Evolutionary conservation across 345 rosid species (phyloP), one percentile per base, ranked within the genome.

Genomic region (Eucalyptus pauciflora): DNA sequence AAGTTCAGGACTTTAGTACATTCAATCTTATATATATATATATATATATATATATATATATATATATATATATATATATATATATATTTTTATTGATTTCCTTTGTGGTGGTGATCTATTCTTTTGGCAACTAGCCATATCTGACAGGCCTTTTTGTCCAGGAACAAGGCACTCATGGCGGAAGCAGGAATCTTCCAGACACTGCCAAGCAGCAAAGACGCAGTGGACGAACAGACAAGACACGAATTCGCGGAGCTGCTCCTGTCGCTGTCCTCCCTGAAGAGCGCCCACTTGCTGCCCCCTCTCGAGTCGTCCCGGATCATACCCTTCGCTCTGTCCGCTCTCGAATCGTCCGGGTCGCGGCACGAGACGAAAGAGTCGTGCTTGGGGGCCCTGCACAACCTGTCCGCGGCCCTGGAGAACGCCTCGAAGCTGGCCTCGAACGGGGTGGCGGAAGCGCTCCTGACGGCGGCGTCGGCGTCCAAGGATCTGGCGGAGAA

Each of bases 81-180:
- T 22, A 3, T 60, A 2, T 13, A 13, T 15, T 14, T 41, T 3
- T 25, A 20, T 86, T 29, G 10, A 33, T 18, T 86, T 22, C 46
- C 87, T 86, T 86, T 48, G 54, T n/a, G 29, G 22, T 20, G 85
- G 22, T 41, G 85, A 20, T 76, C 48, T 41, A 33, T 41, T 41
- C 24, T 37, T 76, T 76, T 62, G 69, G 15, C 29, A 20, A 76
- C 29, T 20, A 76, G 15, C 29, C 48, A 20, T 6, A 43, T 41
- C 85, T 3, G 29, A 76, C 6, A 45, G 9, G 48, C 89, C 62
- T 22, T 56, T 52, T 90, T 29, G 87, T 93, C 92, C 94, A 98
- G 99, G 95, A 96, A 90, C 97, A 98, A 96, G 94, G 94, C 94
- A 2, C 91, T 96, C 17, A 96, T 95, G 94, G 94, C 94, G 85